Evolutionary conservation across 352 stramenopile species (phyloP).

Genomic region (Phytopythium aichiense): DNA sequence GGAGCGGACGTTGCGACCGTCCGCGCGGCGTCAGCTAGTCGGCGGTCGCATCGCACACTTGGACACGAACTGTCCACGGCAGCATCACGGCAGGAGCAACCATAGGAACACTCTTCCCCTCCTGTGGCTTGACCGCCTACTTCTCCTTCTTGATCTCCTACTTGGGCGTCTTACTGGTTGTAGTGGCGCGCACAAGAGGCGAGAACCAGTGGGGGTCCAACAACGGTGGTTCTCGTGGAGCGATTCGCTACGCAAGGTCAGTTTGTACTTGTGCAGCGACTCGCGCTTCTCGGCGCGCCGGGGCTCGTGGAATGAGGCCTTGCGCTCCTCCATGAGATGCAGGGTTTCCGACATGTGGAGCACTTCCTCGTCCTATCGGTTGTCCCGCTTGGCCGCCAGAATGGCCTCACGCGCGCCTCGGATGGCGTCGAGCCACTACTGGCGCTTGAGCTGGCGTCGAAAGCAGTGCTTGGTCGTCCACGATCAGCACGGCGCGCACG

Average conservation of each 20-base stretch:
- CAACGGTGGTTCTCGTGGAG: no score
- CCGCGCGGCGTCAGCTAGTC: constrained; percentile 14
- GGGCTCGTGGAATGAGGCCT: constrained; percentile 60
- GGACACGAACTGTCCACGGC: no score
- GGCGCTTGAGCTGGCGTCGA: constrained; percentile 48
- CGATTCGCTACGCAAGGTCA: constrained; percentile 20
- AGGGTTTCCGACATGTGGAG: constrained; percentile 43
- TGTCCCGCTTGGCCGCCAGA: constrained; percentile 41
- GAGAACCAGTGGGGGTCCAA: not conserved
- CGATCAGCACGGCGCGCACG: constrained; percentile 44
- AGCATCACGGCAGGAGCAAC: no score
- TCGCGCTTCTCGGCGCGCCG: constrained; percentile 58
- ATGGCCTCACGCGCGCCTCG: constrained; percentile 35
- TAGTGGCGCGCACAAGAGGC: not conserved
- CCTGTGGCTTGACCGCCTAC: no score
- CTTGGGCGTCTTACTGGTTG: no score
- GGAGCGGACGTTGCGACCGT: constrained; percentile 18
- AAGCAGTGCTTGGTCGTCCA: constrained; percentile 53
- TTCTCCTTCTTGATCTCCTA: no score
- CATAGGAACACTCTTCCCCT: no score
- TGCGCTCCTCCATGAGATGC: constrained; percentile 50
- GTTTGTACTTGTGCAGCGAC: constrained; percentile 68
- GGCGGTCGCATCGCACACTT: constrained; percentile 22
- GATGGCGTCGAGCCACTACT: constrained; percentile 63
- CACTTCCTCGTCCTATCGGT: constrained; percentile 64